Base-by-base conservation (phyloP, 2,329 filamentous ascomycete species). In the Penicillium sp. region DNA sequence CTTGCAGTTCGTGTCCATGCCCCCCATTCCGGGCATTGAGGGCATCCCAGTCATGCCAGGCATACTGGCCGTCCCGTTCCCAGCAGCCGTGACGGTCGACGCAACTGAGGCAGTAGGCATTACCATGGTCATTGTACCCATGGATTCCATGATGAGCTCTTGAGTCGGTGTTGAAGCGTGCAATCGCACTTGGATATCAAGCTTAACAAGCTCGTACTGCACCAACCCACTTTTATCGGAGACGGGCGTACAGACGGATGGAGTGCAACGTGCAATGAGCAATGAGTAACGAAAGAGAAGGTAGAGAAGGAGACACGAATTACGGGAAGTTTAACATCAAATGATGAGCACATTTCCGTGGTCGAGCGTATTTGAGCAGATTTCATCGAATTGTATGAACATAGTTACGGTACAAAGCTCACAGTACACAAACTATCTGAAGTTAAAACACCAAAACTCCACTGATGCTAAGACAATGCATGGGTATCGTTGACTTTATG, bases 1-100 rank as follows among this genome's bases (percentile, higher is more conserved):
- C 47, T 65, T 64, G 54, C 66, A 68, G 38, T 40, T 50, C 53
- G 59, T 58, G 31, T 54, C 55, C 59, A 64, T 62, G 15, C 54
- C 57, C 2, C 46, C 47, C 60, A 60, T 60, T 28, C 49, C 40
- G 7, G 44, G 28, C 53, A 50, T 39, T 9, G 27, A 20, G 6
- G 49, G 29, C 28, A 44, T 43, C 9, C 25, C 37, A 3, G 33
- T 42, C 28, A n/a, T 35, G 24, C 25, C 47, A 44, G 20, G 43
- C 53, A 54, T 55, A 12, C 10, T 29, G 28, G 28, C 27, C 27
- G 9, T 29, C 10, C 9, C 10, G 10, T 29, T 29, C 4, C 28
- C 28, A 4, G 28, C 10, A 29, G 3, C 41, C 42, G 9, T 38
- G 39, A 7, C 25, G 25, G 25, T 9, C 6, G 46, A 42, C 12